Conservation (phyloP, 768 basidiomycete genomes). For the Sutorius australiensis region DNA sequence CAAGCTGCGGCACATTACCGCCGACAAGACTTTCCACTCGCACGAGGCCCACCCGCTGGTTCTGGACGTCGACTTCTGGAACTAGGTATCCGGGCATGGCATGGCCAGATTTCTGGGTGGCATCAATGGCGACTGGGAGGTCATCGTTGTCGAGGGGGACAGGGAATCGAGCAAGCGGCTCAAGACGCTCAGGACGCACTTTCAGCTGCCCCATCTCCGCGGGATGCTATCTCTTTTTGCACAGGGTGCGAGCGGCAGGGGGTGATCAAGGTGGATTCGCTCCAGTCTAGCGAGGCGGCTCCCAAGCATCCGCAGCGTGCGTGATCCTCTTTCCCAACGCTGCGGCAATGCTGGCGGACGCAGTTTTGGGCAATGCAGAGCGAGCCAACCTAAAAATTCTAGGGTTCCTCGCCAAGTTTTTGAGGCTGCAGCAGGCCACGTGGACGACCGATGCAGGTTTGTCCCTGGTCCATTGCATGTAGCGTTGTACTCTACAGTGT, state of each 20-base stretch:
- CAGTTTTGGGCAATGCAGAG: conserved; percentile 66
- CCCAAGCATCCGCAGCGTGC: conserved; percentile 59
- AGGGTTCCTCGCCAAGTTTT: conserved; percentile 86
- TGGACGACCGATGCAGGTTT: conserved; percentile 96
- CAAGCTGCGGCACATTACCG: conserved; percentile 75
- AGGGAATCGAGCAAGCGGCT: conserved; percentile 65
- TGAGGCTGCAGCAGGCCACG: conserved; percentile 91
- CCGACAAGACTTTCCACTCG: conserved; percentile 87
- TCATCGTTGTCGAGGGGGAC: conserved; percentile 81
- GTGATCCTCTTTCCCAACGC: conserved; percentile 31
- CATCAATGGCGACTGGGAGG: conserved; percentile 87
- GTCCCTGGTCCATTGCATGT: no score
- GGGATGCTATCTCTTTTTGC: conserved; percentile 96
- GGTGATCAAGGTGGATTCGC: conserved; percentile 82
- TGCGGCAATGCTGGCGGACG: no score
- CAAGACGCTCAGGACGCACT: conserved; percentile 75
- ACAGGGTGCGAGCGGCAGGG: conserved; percentile 98
- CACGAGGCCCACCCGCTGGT: conserved; percentile 94
- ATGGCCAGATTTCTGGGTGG: conserved; percentile 83
- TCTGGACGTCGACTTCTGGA: conserved; percentile 98
- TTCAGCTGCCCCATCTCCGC: conserved; percentile 79
- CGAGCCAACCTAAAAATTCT: conserved; percentile 92
- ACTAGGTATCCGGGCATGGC: conserved; percentile 95
- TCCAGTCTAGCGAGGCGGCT: conserved; percentile 93
- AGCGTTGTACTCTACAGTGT: no score